Conservation (phyloP, 495 filamentous ascomycete genomes). For the Penicillium chermesinum region DNA sequence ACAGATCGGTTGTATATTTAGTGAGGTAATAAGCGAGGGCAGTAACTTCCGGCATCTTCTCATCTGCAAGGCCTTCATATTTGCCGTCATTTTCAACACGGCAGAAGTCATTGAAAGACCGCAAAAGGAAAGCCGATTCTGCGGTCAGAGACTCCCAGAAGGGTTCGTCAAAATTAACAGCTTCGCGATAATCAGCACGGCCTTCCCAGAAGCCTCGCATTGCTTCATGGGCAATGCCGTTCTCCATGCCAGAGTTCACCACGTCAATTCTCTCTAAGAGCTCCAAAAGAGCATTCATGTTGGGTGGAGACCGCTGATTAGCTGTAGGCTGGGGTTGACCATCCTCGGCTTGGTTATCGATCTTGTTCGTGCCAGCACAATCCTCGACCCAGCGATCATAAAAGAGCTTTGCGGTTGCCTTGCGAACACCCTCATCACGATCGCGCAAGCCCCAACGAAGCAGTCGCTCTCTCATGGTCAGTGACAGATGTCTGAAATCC, state of each 20-base stretch:
- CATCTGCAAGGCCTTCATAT: constrained; percentile 68
- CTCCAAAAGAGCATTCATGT: constrained; percentile 73
- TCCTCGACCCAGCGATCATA: constrained; percentile 95
- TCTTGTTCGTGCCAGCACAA: constrained; percentile 61
- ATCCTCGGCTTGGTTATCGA: constrained; percentile 33
- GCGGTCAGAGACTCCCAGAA: constrained; percentile 86
- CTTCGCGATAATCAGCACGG: constrained; percentile 82
- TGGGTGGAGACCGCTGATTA: constrained; percentile 54
- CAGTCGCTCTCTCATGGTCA: constrained; percentile 94
- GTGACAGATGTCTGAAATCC: constrained; percentile 90
- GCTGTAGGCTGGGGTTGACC: constrained; percentile 11
- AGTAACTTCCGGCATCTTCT: constrained; percentile 93
- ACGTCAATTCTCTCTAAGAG: constrained; percentile 92
- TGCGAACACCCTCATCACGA: constrained; percentile 88
- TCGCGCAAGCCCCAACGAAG: constrained; percentile 94
- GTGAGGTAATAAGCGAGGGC: constrained; percentile 79
- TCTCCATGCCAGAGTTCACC: constrained; percentile 81
- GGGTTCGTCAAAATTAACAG: constrained; percentile 69
- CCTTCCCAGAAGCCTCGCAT: constrained; percentile 96
- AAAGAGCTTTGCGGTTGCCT: constrained; percentile 85
- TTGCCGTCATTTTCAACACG: constrained; percentile 62
- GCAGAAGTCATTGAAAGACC: constrained; percentile 93
- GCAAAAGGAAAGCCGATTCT: constrained; percentile 79
- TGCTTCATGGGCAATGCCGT: constrained; percentile 83
- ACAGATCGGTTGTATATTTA: constrained; percentile 68